Base-by-base conservation (phyloP, 495 filamentous ascomycete species). In the Penicillium herquei region DNA sequence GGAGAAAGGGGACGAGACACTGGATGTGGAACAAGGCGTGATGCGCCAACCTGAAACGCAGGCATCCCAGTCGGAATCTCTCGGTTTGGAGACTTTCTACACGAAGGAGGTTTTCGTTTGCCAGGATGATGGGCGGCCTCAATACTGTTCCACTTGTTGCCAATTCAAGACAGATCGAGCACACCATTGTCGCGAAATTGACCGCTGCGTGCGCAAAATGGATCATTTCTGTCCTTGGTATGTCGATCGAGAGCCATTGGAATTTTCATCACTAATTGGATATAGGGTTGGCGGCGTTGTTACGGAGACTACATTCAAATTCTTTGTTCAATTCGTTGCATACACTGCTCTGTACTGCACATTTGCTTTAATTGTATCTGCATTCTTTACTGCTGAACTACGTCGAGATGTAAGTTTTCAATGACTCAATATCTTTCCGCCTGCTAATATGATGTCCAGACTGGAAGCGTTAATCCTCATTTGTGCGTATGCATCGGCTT, bases 151-250 rank as follows among this genome's bases (percentile, higher is more conserved):
- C 8, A 77, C 78, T 48, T 97, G 92, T 69, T 80, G 78, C 50
- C 87, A 84, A 56, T 96, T 87, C 81, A 96, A 96, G 65, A 82
- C 86, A 5, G 92, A 96, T 61, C 78, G 92, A 30, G 79, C 87
- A 3, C 92, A 96, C 59, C 92, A 97, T 70, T 92, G 87, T 66
- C 85, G 86, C 40, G 88, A 94, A 61, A 73, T 92, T 11, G 84
- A 84, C 43, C 78, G 91, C 33, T 97, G 92, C 70, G 86, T 93
- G 31, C 74, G 77, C 32, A 93, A 90, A 61, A 93, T 96, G 88
- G 92, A 97, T 60, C 92, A 97, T 67, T 96, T 90, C 62, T 97
- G 92, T 68, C 92, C 92, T 1, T 97, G 92, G 86, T 86, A 74
- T 58, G 73, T 70, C 35, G 21, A 33, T 31, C n/a, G 7, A 6